phyloP scores from a whole-genome alignment of 2,329 filamentous ascomycete genomes.

The Pyricularia pennisetigena region DNA sequence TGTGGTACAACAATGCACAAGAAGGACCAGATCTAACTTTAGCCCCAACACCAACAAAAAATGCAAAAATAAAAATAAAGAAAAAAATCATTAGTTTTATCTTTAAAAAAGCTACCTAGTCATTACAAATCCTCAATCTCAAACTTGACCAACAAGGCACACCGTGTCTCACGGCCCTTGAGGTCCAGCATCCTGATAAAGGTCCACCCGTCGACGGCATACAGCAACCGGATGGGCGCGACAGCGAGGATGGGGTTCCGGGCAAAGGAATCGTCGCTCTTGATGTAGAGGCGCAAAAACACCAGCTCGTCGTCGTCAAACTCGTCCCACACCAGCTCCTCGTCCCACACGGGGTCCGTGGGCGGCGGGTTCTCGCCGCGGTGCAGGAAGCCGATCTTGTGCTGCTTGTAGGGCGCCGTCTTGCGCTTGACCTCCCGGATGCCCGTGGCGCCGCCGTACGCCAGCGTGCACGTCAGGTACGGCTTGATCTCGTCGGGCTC shows the following conservation, averaged over 20 bases:
- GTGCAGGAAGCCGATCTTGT: conserved; percentile 47
- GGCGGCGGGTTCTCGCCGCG: conserved; percentile 45
- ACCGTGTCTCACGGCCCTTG: conserved; percentile 53
- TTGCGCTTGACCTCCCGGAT: conserved; percentile 41
- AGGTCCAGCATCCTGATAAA: conserved; percentile 58
- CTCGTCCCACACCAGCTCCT: conserved; percentile 52
- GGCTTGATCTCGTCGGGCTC: conserved; percentile 46
- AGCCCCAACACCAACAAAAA: too few relatives aligned
- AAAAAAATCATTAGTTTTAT: too few relatives aligned
- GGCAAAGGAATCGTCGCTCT: conserved; percentile 54
- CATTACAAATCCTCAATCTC: conserved; percentile 26
- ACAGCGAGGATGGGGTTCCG: conserved; percentile 54
- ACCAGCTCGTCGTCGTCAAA: conserved; percentile 57
- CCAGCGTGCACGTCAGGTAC: conserved; percentile 55
- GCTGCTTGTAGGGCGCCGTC: conserved; percentile 50
- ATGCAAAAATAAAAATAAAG: too few relatives aligned
- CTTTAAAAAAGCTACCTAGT: too few relatives aligned
- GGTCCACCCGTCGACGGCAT: conserved; percentile 46
- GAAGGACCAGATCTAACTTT: not conserved
- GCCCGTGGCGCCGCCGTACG: conserved; percentile 37
- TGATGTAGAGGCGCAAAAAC: conserved; percentile 55
- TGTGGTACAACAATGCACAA: not conserved
- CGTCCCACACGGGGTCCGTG: conserved; percentile 57
- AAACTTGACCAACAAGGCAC: conserved; percentile 51
- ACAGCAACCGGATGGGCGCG: conserved; percentile 47